phyloP scores from a whole-genome alignment of 768 basidiomycete species.

The Strobilomyces confusus region DNA sequence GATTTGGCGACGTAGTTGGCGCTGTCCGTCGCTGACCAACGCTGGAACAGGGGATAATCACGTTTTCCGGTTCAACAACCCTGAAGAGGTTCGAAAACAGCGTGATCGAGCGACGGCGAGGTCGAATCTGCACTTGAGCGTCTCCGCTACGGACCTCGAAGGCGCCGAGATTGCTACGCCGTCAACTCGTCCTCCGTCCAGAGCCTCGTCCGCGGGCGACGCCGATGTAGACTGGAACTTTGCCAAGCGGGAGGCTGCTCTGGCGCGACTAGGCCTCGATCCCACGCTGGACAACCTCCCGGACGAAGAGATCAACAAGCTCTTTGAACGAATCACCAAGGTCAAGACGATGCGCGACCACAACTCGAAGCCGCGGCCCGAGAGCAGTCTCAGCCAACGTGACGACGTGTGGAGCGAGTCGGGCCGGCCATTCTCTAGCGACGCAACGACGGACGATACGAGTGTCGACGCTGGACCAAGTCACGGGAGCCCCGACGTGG shows the following conservation, averaged over 20 bases:
- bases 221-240: constrained; percentile 95
- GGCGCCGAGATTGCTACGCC: constrained; percentile 40
- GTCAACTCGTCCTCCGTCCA: constrained; percentile 73
- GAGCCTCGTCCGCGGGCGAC: constrained; percentile 60
- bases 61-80: constrained; percentile 96
- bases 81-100: constrained; percentile 89
- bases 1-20: not conserved
- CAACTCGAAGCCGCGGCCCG: constrained; percentile 75
- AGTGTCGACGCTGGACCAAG: constrained; percentile 67
- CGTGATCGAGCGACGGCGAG: constrained; percentile 76
- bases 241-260: constrained; percentile 90
- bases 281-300: constrained; percentile 89
- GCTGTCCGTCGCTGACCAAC: constrained; percentile 2
- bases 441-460: constrained; percentile 83
- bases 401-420: constrained; percentile 90
- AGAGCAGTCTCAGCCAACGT: constrained; percentile 81
- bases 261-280: constrained; percentile 81
- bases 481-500: constrained; percentile 60
- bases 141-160: constrained; percentile 66
- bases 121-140: constrained; percentile 62
- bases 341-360: constrained; percentile 86
- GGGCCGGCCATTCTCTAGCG: constrained; percentile 74
- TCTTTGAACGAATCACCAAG: constrained; percentile 92
- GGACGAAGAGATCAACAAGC: constrained; percentile 90
- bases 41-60: constrained; percentile 79